phyloP scores from a whole-genome alignment of 768 basidiomycete genomes.

The Rickenella mellea region DNA sequence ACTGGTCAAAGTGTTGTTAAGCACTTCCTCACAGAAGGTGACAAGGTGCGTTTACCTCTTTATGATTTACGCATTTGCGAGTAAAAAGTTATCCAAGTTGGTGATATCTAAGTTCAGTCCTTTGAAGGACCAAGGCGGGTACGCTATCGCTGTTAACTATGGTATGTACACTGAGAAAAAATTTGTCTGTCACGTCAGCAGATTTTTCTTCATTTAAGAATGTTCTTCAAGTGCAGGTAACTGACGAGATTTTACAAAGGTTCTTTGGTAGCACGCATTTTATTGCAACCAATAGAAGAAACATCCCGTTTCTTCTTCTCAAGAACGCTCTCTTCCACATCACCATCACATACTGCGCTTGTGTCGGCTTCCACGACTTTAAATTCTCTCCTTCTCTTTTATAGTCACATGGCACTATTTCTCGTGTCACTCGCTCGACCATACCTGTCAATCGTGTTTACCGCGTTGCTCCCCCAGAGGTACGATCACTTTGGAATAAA shows the following conservation, averaged over 20 bases:
- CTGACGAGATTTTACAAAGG: conserved; percentile 38
- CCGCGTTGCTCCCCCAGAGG: conserved; percentile 50
- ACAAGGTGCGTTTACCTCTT: conserved; percentile 61
- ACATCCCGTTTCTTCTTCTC: conserved; percentile 86
- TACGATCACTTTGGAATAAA: conserved; percentile 12
- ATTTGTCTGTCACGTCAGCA: neutral
- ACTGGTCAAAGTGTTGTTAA: conserved; percentile 86
- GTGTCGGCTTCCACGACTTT: conserved; percentile 41
- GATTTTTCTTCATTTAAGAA: neutral
- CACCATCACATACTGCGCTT: neutral
- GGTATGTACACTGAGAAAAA: conserved; percentile 36
- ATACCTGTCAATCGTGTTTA: conserved; percentile 61
- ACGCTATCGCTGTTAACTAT: conserved; percentile 93
- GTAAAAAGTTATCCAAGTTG: conserved; percentile 14
- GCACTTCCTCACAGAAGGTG: conserved; percentile 92
- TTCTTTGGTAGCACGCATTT: conserved; percentile 82
- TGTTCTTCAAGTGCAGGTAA: neutral
- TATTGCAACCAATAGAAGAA: conserved; percentile 96
- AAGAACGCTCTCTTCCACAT: conserved; percentile 32
- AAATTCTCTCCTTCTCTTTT: conserved; percentile 51
- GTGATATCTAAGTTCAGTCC: conserved; percentile 69
- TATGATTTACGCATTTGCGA: conserved; percentile 38
- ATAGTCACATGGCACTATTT: conserved; percentile 57
- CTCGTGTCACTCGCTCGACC: conserved; percentile 66
- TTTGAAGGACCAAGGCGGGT: conserved; percentile 84